Conservation (phyloP, 768 basidiomycete species). For the Rhizopogon rudus region DNA sequence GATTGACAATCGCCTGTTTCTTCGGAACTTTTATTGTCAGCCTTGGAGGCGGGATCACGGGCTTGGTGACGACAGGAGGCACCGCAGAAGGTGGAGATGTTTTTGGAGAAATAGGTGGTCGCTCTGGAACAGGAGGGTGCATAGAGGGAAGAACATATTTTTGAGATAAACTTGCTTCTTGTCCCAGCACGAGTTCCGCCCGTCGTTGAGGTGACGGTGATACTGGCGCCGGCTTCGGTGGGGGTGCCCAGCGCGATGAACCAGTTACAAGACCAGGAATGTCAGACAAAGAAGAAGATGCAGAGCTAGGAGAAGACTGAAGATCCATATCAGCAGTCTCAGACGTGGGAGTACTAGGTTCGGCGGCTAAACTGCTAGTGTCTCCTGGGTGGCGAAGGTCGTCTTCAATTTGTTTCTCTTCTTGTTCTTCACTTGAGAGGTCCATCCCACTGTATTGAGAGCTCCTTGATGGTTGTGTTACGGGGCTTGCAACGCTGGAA, state of each 20-base stretch:
- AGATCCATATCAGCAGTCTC: conserved; percentile 31
- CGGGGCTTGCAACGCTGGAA: conserved; percentile 5
- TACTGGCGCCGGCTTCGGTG: background rate
- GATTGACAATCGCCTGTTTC: conserved; percentile 28
- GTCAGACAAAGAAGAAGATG: conserved; percentile 17
- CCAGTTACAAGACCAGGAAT: conserved; percentile 31
- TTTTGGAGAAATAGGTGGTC: conserved; percentile 3
- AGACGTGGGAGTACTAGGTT: conserved; percentile 19
- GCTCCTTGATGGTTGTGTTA: conserved; percentile 1
- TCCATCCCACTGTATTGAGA: conserved; percentile 6
- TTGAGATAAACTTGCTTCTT: background rate
- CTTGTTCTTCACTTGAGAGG: conserved; percentile 12
- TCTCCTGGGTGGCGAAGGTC: conserved; percentile 16
- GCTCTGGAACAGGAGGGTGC: conserved; percentile 11
- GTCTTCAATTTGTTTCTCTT: conserved; percentile 19
- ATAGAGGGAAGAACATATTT: conserved; percentile 7
- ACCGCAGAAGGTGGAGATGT: conserved; percentile 2
- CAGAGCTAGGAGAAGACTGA: conserved; percentile 27
- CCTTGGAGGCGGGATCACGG: conserved; percentile 1
- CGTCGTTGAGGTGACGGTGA: conserved; percentile 10
- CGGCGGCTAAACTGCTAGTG: conserved; percentile 20
- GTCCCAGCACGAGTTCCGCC: conserved; percentile 18
- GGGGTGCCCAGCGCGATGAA: conserved; percentile 17
- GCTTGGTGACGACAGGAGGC: conserved; percentile 2
- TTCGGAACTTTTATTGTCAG: conserved; percentile 5